Conservation (phyloP, 2,329 filamentous ascomycete genomes). For the Reticulascus tulasneorum region DNA sequence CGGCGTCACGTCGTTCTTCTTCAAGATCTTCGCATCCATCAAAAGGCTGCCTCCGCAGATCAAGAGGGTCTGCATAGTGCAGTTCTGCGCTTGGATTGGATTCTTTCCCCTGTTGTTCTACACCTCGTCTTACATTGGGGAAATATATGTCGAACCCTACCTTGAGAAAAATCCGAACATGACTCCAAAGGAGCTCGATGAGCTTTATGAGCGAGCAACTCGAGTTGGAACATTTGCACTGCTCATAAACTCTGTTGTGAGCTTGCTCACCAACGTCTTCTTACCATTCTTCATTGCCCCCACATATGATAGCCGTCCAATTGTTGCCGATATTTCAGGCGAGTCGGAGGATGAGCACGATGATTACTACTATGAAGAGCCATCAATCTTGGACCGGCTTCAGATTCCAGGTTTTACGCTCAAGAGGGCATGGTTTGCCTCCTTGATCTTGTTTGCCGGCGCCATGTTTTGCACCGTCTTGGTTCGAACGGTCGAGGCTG, state of each 20-base stretch:
- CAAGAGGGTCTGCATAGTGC: conserved; percentile 73
- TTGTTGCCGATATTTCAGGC: conserved; percentile 23
- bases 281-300: conserved; percentile 83
- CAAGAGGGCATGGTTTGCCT: conserved; percentile 80
- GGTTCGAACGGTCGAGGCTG: conserved; percentile 65
- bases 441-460: conserved; percentile 76
- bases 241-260: conserved; percentile 82
- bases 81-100: conserved; percentile 87
- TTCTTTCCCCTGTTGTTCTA: conserved; percentile 97
- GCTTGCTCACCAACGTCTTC: conserved; percentile 74
- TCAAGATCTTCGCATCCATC: conserved; percentile 71
- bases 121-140: conserved; percentile 87
- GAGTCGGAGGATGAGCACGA: conserved; percentile 25
- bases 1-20: conserved; percentile 76
- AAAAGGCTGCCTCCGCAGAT: conserved; percentile 78
- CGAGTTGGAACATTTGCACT: conserved; percentile 85
- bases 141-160: conserved; percentile 84
- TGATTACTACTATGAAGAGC: conserved; percentile 28
- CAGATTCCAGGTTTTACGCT: conserved; percentile 82
- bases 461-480: conserved; percentile 83
- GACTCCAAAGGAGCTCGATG: conserved; percentile 69
- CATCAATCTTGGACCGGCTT: conserved; percentile 54
- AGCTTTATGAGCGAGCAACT: conserved; percentile 79
- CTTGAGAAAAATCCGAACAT: conserved; percentile 76
- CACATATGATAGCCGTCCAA: conserved; percentile 58